Base-by-base conservation (phyloP, 2,329 filamentous ascomycete genomes). In the Aspergillus udagawae region DNA sequence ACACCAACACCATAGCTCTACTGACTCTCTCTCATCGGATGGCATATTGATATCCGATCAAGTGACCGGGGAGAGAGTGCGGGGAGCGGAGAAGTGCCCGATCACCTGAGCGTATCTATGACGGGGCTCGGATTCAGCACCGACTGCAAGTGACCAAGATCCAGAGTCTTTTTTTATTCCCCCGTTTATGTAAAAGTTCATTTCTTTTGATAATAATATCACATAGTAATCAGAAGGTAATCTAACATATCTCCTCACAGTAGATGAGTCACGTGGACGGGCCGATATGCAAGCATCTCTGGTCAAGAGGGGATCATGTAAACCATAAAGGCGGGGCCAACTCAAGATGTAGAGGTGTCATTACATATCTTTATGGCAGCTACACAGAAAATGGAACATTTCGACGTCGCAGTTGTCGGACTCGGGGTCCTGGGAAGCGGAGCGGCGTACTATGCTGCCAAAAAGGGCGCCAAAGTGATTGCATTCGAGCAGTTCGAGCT, bases 401-500 rank as follows among this genome's bases (percentile, higher is more conserved):
- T 49, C 14, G 67, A 70, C 38, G 64, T 69, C 2, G 67, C 65
- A 17, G 64, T 69, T 21, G 63, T 70, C 48, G 67, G 67, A 20
- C 63, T 69, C 6, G 67, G 67, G 29, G 66, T 60, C 38, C 58
- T 70, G 1, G 67, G 66, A 56, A 70, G 67, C 41, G 66, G 58
- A 28, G 67, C 67, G 17, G 64, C 65, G n/a, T 70, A 67, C 44
- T 59, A 70, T 20, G 64, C 67, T 1, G 63, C 66, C 23, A 25
- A 48, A 14, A 69, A 67, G 35, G 67, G 67, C 4, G 61, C 62
- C 29, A 67, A 64, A 55, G 67, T 70, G 2, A 56, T 69, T 38
- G 67, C 42, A 9, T 67, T 69, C 42, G 67, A 70, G 35, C 67
- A 70, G 45, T 70, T 67, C 48, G 67, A 70, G 49, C 50, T 70